Evolutionary conservation across 164 flowering plant genomes (phyloP).

Genomic region (Umbilicus rupestris): DNA sequence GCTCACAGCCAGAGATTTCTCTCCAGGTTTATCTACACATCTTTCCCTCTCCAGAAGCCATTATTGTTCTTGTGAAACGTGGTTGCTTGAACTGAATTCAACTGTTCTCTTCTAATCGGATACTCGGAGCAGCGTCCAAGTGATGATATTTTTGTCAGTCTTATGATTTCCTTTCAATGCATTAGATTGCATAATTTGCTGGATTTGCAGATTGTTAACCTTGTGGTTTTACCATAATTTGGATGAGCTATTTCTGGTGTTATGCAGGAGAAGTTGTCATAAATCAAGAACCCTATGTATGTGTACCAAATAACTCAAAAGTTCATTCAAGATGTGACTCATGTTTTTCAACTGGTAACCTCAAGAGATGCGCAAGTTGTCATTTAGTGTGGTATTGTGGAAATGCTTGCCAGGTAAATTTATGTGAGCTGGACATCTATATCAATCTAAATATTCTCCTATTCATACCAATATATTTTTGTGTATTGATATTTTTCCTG

Average conservation of each 20-base stretch:
- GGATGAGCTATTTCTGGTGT: background rate
- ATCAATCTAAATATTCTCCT: background rate
- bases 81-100: too few relatives aligned
- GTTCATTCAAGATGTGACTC: constrained; percentile 52
- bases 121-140: too few relatives aligned
- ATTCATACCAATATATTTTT: background rate
- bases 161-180: too few relatives aligned
- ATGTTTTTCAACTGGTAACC: constrained; percentile 46
- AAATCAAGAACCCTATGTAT: constrained; percentile 72
- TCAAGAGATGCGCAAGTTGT: constrained; percentile 82
- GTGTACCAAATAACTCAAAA: constrained; percentile 47
- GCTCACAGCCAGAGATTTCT: constrained; percentile 50
- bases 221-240: background rate
- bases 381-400: constrained; percentile 80
- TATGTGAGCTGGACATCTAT: too few relatives aligned
- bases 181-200: too few relatives aligned
- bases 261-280: constrained; percentile 75
- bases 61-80: background rate
- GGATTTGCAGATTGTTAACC: too few relatives aligned
- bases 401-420: constrained; percentile 71
- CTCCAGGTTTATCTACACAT: constrained; percentile 59
- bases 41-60: background rate
- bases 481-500: background rate
- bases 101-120: too few relatives aligned
- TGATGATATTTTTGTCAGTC: too few relatives aligned